These are phyloP conservation scores for Diplocarpon mali DNA, from an alignment of 2,329 filamentous ascomycete genomes.

Conservation along the genomic window DNA sequence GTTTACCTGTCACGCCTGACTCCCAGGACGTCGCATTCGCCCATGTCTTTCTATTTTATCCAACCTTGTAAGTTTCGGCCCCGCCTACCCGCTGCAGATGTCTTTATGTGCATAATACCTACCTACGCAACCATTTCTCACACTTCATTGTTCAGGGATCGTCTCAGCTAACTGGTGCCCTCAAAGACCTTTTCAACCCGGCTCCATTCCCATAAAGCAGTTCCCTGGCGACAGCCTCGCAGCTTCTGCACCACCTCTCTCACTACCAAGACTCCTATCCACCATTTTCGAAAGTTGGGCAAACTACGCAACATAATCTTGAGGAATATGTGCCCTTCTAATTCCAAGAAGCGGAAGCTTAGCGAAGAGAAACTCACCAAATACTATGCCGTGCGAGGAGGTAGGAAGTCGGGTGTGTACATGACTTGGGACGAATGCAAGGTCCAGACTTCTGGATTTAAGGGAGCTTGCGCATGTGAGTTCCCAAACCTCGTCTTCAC, in stretches of 20 bases:
- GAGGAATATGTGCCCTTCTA: constrained; percentile 5
- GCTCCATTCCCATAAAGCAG: neutral
- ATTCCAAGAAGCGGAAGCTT: constrained; percentile 23
- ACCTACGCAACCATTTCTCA: too few relatives aligned
- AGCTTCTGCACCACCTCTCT: neutral
- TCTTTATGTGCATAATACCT: too few relatives aligned
- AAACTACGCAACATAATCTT: neutral
- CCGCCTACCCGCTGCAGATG: constrained; percentile 1
- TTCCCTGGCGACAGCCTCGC: neutral
- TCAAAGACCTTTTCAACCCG: constrained; percentile 8
- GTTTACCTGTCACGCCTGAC: neutral
- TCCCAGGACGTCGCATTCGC: neutral
- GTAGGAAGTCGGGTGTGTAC: constrained; percentile 50
- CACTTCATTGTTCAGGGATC: neutral
- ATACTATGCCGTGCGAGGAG: constrained; percentile 51
- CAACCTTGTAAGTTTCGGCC: constrained; percentile 11
- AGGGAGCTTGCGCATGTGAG: constrained; percentile 37
- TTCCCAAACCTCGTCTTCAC: too few relatives aligned
- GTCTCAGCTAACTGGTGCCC: constrained; percentile 1
- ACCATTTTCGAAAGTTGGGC: neutral
- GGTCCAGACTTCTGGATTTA: constrained; percentile 47
- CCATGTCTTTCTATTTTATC: constrained; percentile 1
- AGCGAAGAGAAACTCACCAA: constrained; percentile 30
- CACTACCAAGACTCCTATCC: neutral
- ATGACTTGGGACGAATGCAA: constrained; percentile 49